Evolutionary conservation across 2,329 filamentous ascomycete species (phyloP).

Genomic region (Aspergillus sp.): DNA sequence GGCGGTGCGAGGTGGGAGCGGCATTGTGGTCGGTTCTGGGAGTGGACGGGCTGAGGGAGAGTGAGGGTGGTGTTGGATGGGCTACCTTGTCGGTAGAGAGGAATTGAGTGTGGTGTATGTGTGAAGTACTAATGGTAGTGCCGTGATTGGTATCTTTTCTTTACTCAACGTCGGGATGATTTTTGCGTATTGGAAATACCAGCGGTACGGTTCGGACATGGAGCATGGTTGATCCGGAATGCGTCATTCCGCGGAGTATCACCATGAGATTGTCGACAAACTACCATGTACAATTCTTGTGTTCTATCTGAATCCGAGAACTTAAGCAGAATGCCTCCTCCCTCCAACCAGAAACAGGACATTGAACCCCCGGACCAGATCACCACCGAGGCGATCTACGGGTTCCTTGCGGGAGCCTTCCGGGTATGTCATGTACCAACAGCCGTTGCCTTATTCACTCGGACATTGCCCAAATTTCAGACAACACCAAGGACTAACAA

Average conservation of each 20-base stretch:
- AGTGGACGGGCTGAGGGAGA: neutral
- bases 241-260: slow-evolving; percentile 8
- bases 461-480: neutral
- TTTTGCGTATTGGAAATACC: neutral
- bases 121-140: neutral
- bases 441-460: neutral
- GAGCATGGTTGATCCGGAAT: slow-evolving; percentile 12
- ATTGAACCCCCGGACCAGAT: slow-evolving; percentile 43
- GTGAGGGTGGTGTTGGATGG: neutral
- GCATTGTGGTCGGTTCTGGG: slow-evolving; percentile 17
- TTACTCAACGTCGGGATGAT: neutral
- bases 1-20: slow-evolving; percentile 64
- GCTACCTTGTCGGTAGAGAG: neutral
- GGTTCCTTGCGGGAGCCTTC: slow-evolving; percentile 43
- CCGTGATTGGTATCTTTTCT: neutral
- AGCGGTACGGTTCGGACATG: neutral
- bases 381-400: slow-evolving; percentile 38
- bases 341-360: slow-evolving; percentile 36
- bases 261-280: neutral
- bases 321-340: slow-evolving; percentile 37
- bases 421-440: slow-evolving; percentile 31
- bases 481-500: neutral
- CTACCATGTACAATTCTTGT: too few species aligned
- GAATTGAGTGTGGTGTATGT: neutral
- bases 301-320: neutral